These are phyloP conservation scores for Solanum gandarillasii DNA, from an alignment of 257 asterid species.

Conservation along the genomic window DNA sequence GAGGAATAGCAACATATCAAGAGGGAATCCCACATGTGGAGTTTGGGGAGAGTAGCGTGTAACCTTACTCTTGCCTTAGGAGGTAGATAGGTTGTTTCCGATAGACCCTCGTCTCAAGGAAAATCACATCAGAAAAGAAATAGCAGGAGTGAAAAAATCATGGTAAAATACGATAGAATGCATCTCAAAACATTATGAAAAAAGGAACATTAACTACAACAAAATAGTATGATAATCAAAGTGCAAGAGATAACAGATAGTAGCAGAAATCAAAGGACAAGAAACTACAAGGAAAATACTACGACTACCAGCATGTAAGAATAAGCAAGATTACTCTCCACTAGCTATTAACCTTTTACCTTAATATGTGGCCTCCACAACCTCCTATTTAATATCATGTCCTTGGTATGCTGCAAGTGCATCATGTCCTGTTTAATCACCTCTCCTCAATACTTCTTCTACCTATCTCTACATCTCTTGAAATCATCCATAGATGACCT, in stretches of 20 bases:
- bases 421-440: neutral
- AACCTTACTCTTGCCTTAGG: neutral
- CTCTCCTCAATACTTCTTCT: neutral
- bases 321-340: neutral
- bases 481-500: neutral
- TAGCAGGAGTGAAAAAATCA: neutral
- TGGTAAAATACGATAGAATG: neutral
- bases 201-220: neutral
- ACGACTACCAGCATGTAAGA: neutral
- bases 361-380: neutral
- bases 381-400: neutral
- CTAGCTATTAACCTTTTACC: neutral
- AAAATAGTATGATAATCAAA: neutral
- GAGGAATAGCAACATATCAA: neutral
- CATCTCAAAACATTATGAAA: neutral
- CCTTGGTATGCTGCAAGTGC: neutral
- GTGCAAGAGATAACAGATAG: neutral
- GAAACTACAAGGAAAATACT: neutral
- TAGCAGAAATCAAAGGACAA: neutral
- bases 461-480: neutral
- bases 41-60: neutral
- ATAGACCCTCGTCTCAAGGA: neutral
- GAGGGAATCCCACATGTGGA: neutral
- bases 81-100: neutral
- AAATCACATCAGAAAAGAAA: neutral